Base-by-base conservation (phyloP, 768 basidiomycete species). In the Termitomyces sp. region DNA sequence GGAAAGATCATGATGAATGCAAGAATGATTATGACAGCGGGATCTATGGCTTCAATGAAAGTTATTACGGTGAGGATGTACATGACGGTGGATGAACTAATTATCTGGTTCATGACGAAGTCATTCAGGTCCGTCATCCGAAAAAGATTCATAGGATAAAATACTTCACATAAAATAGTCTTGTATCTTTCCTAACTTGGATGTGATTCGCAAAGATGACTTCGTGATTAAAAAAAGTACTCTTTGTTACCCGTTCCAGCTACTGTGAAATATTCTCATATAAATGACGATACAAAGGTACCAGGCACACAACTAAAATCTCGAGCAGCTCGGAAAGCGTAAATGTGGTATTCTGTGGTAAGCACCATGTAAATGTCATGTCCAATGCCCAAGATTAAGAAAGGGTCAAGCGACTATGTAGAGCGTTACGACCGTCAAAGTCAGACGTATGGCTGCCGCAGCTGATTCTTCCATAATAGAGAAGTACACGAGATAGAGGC, bases 311-410 rank as follows among this genome's bases (percentile, higher is more conserved):
- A 27, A 27, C 16, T 25, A 16, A 45, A 38, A 38, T 23, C n/a
- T 25, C n/a, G 35, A 10, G 16, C 35, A 23, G 48, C 23, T 36
- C 48, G 48, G 47, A 49, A 36, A 38, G 32, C 6, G n/a, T 49
- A 25, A 49, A 23, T n/a, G 36, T 22, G 9, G 7, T 18, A n/a
- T 20, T 45, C 29, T 45, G 29, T 36, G 23, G 35, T n/a, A 49
- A 18, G n/a, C n/a, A 27, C 10, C 10, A 36, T 38, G 48, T 16
- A 36, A 25, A 25, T 47, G 33, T 49, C 25, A 49, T 36, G 25
- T 36, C 48, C 48, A 33, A 48, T 48, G 47, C 47, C 47, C 35
- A 49, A 38, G 48, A n/a, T n/a, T n/a, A n/a, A 38, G 48, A 3
- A 49, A 49, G 23, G 35, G n/a, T 7, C 38, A 15, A 16, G 35